Conservation (phyloP, 129 eudicot genomes). For the Flaveria bidentis region DNA sequence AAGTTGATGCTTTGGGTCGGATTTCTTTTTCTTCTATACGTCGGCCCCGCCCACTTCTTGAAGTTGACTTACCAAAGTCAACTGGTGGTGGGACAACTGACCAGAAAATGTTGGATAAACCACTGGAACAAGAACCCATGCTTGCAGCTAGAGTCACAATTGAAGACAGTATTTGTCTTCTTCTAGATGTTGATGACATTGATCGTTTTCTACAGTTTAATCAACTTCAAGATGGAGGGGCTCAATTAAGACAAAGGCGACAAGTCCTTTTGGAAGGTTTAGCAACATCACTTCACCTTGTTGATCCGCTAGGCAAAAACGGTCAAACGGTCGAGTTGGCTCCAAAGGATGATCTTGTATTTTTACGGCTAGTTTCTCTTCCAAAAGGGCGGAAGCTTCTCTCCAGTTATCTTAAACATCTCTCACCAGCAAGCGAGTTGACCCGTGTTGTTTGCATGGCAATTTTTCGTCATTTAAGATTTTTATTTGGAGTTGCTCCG, state of each 20-base stretch:
- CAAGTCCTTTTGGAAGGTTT: conserved; percentile 77
- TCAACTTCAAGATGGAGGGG: conserved; percentile 78
- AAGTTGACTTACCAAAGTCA: conserved; percentile 71
- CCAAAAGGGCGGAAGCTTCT: conserved; percentile 90
- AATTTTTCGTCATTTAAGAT: conserved; percentile 88
- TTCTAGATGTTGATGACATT: conserved; percentile 87
- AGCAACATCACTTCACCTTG: conserved; percentile 89
- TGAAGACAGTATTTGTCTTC: conserved; percentile 85
- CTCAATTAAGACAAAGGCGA: conserved; percentile 65
- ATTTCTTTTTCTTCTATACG: conserved; percentile 91
- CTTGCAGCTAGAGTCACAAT: conserved; percentile 96
- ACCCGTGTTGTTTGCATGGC: conserved; percentile 89
- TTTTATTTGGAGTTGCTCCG: conserved; percentile 64
- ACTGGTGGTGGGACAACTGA: conserved; percentile 45
- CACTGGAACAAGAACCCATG: conserved; percentile 95
- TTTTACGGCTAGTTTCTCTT: conserved; percentile 71
- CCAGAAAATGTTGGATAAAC: conserved; percentile 62
- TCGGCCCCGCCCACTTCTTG: conserved; percentile 96
- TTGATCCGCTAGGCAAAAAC: conserved; percentile 71
- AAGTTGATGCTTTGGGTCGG: conserved; percentile 94
- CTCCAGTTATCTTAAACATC: conserved; percentile 60
- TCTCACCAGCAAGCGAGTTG: conserved; percentile 65
- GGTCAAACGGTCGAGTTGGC: conserved; percentile 53
- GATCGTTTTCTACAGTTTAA: conserved; percentile 80
- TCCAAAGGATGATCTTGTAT: conserved; percentile 70